These are phyloP conservation scores for Candida lessepsii DNA, from an alignment of 805 yeast species.

Conservation along the genomic window DNA sequence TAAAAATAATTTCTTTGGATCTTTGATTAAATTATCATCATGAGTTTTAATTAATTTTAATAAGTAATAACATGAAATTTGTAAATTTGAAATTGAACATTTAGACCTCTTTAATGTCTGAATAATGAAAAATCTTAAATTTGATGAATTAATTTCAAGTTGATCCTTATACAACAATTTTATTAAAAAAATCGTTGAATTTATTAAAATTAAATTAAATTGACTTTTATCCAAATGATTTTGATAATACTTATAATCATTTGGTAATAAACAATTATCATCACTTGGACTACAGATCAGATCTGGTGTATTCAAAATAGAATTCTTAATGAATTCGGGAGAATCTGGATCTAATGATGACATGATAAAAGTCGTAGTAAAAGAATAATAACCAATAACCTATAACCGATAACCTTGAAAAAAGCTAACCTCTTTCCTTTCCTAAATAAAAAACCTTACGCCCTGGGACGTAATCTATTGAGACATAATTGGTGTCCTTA, in stretches of 20 bases:
- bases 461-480: slow-evolving; percentile 3
- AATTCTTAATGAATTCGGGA: slow-evolving; percentile 7
- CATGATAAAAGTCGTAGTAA: background rate
- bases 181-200: slow-evolving; percentile 34
- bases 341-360: background rate
- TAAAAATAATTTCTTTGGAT: slow-evolving; percentile 64
- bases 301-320: slow-evolving; percentile 3
- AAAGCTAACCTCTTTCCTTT: slow-evolving; percentile 5
- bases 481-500: background rate
- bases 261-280: slow-evolving; percentile 22
- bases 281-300: slow-evolving; percentile 5
- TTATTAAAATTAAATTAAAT: slow-evolving; percentile 39
- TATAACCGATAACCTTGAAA: slow-evolving; percentile 5
- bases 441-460: slow-evolving; percentile 1
- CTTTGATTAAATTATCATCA: slow-evolving; percentile 15
- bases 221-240: slow-evolving; percentile 38
- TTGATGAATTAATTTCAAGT: slow-evolving; percentile 17
- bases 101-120: slow-evolving; percentile 28
- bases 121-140: slow-evolving; percentile 47
- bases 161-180: slow-evolving; percentile 30
- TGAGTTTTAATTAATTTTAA: slow-evolving; percentile 39
- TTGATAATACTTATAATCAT: slow-evolving; percentile 40
- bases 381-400: background rate
- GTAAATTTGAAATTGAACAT: slow-evolving; percentile 60
- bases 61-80: slow-evolving; percentile 66